Base-by-base conservation (phyloP, 1,284 basidiomycete genomes). In the Moesziomyces globuligerus region DNA sequence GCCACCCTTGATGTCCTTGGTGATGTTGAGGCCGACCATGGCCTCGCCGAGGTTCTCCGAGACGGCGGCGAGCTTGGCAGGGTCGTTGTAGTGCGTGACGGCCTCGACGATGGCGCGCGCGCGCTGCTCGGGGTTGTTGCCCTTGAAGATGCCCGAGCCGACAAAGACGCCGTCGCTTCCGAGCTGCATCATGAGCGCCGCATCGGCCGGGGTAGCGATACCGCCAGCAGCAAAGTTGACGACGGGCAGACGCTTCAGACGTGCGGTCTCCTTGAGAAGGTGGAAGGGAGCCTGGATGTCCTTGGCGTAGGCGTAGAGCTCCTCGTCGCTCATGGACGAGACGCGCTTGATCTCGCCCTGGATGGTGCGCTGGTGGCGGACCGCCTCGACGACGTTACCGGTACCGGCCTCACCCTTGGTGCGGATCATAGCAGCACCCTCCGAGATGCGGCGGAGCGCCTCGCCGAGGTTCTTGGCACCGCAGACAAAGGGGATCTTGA, bases 181-280 rank as follows among this genome's bases (percentile, higher is more conserved):
- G 36, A 99, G 88, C 83, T 98, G 94, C 95, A 98, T 98, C 95
- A 98, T 97, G 71, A 99, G 85, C 4, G 96, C 96, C 21, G 95
- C 96, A 83, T 99, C 95, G 70, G 94, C 94, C 45, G 95, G 95
- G 6, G 95, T 98, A 47, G 96, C 94, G 58, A 98, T 89, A 71
- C 95, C 95, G 64, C 95, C 95, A 47, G 95, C 94, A 23, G 83
- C 83, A 70, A 85, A 84, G 79, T 85, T 85, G 65, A 88, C 96
- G 18, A 98, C 94, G 1, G 95, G 94, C 42, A 99, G 86, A 52
- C 91, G 88, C 85, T 97, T 96, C 74, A 96, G 85, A 48, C 94
- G 87, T 11, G 95, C 94, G 1, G 93, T 92, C 85, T 98, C 95
- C 85, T 98, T 97, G 70, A 99, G 86, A 21, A 99, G 86, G 84